Conservation (phyloP, 1,284 basidiomycete genomes). For the Ceratobasidium theobromae region DNA sequence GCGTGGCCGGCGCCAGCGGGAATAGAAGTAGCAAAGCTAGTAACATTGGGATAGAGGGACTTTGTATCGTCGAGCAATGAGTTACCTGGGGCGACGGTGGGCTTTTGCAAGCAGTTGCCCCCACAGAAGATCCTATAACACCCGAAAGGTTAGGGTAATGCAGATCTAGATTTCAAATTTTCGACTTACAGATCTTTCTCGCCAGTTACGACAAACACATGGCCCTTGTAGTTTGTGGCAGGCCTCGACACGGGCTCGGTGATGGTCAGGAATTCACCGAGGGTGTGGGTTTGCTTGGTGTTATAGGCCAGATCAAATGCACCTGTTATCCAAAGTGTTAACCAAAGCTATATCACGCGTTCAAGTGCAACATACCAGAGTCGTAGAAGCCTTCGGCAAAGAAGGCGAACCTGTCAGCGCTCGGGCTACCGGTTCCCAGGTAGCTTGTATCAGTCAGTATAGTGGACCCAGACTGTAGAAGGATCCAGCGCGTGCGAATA, state of each 20-base stretch:
- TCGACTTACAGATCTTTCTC: slow-evolving; percentile 45
- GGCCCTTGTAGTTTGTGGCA: slow-evolving; percentile 41
- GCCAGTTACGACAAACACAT: slow-evolving; percentile 46
- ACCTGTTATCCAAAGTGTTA: slow-evolving; percentile 23
- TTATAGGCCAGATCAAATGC: slow-evolving; percentile 34
- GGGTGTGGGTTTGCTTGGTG: slow-evolving; percentile 41
- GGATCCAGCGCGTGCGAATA: slow-evolving; percentile 14
- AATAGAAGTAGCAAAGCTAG: slow-evolving; percentile 7
- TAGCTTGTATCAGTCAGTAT: slow-evolving; percentile 32
- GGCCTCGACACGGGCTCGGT: slow-evolving; percentile 36
- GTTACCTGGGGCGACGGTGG: slow-evolving; percentile 28
- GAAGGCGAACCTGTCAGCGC: slow-evolving; percentile 44
- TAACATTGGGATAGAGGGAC: slow-evolving; percentile 1
- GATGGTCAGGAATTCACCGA: slow-evolving; percentile 43
- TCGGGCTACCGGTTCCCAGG: slow-evolving; percentile 41
- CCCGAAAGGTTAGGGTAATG: background rate
- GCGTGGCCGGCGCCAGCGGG: slow-evolving; percentile 18
- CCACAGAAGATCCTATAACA: slow-evolving; percentile 36
- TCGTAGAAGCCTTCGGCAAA: slow-evolving; percentile 46
- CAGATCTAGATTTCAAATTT: background rate
- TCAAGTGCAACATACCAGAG: slow-evolving; percentile 32
- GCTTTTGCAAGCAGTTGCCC: slow-evolving; percentile 36
- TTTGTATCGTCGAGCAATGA: slow-evolving; percentile 17
- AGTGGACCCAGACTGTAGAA: background rate
- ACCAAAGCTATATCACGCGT: slow-evolving; percentile 19